These are phyloP conservation scores for Aspergillus nanangensis DNA, from an alignment of 495 filamentous ascomycete genomes.

Conservation along the genomic window DNA sequence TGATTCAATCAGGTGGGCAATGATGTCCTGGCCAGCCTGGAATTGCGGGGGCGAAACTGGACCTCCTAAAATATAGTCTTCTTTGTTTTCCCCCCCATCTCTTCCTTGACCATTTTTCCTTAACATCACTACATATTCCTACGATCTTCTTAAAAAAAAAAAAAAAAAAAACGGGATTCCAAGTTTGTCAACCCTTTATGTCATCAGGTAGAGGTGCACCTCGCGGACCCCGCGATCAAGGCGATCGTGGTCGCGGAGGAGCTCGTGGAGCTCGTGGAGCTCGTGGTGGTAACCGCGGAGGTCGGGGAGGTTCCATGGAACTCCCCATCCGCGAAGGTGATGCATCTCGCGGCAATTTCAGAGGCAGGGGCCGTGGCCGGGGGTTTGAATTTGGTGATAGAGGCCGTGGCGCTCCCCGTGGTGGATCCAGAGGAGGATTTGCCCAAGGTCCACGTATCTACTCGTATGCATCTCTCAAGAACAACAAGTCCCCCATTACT, in stretches of 20 bases:
- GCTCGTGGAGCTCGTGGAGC: neutral
- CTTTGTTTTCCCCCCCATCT: no score
- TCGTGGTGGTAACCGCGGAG: slow-evolving; percentile 3
- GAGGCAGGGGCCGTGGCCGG: slow-evolving; percentile 9
- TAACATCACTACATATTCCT: neutral
- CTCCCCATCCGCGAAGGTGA: slow-evolving; percentile 6
- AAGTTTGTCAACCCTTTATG: no score
- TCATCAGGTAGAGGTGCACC: slow-evolving; percentile 4
- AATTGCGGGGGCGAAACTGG: no score
- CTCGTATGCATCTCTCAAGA: slow-evolving; percentile 15
- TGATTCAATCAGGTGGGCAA: no score
- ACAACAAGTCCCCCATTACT: no score
- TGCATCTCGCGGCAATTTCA: neutral
- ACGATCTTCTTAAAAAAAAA: no score
- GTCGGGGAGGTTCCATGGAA: slow-evolving; percentile 4
- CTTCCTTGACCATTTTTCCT: neutral
- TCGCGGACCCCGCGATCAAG: neutral
- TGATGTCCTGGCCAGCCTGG: no score
- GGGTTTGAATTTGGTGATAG: slow-evolving; percentile 8
- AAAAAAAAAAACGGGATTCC: no score
- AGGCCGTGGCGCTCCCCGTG: slow-evolving; percentile 13
- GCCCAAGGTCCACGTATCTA: slow-evolving; percentile 23
- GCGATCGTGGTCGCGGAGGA: neutral
- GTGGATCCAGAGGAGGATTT: slow-evolving; percentile 11
- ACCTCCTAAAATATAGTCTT: no score